Evolutionary conservation across 306 rosid genomes (phyloP).

Genomic region (Vigna trinervia): DNA sequence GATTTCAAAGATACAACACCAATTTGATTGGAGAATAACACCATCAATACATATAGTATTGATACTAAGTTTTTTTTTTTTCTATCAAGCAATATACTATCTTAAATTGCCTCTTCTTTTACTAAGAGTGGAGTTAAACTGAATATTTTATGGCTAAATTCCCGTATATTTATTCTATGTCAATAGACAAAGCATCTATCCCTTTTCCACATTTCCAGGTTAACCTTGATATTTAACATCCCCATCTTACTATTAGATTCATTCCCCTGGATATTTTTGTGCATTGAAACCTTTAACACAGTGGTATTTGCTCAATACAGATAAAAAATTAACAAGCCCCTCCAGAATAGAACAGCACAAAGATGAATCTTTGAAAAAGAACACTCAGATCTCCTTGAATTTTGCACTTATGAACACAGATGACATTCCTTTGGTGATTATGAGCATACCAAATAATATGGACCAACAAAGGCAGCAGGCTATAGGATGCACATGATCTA

Average conservation of each 20-base stretch:
- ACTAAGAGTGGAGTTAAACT: background rate
- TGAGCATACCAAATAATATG: background rate
- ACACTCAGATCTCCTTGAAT: constrained; percentile 2
- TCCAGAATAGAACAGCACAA: constrained; percentile 1
- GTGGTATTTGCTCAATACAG: background rate
- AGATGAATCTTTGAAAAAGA: background rate
- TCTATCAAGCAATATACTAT: background rate
- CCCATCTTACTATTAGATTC: background rate
- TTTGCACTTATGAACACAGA: background rate
- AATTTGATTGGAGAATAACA: background rate
- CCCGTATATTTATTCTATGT: background rate
- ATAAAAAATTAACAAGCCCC: background rate
- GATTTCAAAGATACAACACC: background rate
- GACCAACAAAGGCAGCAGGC: background rate
- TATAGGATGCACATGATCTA: constrained; percentile 9
- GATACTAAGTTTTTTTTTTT: background rate
- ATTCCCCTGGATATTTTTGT: background rate
- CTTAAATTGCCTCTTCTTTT: constrained; percentile 10
- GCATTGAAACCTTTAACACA: constrained; percentile 9
- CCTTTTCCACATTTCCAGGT: background rate
- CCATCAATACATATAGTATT: background rate
- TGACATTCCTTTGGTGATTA: background rate
- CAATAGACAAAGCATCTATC: background rate
- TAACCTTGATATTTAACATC: constrained; percentile 22
- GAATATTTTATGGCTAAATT: constrained; percentile 5